A percentile compares a stretch with the other conserved stretches of the same genome.
Conservation (phyloP, 169 alveolate genomes). For the Theileria orientalis region DNA sequence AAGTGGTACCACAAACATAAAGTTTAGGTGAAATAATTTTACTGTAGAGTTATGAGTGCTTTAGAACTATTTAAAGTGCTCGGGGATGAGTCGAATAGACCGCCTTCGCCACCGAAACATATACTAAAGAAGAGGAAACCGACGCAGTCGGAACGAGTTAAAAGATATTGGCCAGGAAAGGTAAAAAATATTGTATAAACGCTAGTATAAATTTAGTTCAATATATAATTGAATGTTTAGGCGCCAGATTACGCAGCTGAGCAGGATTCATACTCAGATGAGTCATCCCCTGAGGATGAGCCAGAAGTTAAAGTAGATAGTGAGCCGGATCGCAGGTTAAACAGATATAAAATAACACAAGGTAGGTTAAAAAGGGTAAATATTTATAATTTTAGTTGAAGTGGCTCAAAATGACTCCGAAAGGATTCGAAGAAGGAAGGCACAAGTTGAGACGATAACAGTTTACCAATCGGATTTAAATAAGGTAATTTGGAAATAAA, state of each 20-base stretch:
- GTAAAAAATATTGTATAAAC: too few relatives aligned
- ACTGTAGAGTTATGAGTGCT: slow-evolving; percentile 60
- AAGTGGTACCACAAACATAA: too few relatives aligned
- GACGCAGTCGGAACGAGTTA: slow-evolving; percentile 25
- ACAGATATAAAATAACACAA: slow-evolving; percentile 12
- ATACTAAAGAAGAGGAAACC: slow-evolving; percentile 35
- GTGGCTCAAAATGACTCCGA: slow-evolving; percentile 9
- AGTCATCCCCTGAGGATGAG: slow-evolving; percentile 8
- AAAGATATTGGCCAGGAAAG: slow-evolving; percentile 70
- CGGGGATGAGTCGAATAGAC: slow-evolving; percentile 59
- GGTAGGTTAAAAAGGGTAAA: slow-evolving; percentile 12
- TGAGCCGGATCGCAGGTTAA: slow-evolving; percentile 54
- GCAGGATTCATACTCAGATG: slow-evolving; percentile 8
- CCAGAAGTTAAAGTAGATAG: slow-evolving; percentile 15
- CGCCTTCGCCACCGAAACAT: slow-evolving; percentile 53
- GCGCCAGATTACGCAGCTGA: slow-evolving; percentile 37
- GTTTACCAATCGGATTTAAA: neutral
- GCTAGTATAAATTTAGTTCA: neutral
- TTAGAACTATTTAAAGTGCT: slow-evolving; percentile 46
- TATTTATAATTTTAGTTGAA: slow-evolving; percentile 7
- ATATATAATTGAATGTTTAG: neutral
- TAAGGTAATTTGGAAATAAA: slow-evolving; percentile 6
- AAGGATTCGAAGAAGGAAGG: slow-evolving; percentile 23
- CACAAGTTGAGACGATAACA: slow-evolving; percentile 17
- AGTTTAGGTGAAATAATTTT: too few relatives aligned